Base-by-base conservation (phyloP, 2,329 filamentous ascomycete species). In the Thelonectria olida region DNA sequence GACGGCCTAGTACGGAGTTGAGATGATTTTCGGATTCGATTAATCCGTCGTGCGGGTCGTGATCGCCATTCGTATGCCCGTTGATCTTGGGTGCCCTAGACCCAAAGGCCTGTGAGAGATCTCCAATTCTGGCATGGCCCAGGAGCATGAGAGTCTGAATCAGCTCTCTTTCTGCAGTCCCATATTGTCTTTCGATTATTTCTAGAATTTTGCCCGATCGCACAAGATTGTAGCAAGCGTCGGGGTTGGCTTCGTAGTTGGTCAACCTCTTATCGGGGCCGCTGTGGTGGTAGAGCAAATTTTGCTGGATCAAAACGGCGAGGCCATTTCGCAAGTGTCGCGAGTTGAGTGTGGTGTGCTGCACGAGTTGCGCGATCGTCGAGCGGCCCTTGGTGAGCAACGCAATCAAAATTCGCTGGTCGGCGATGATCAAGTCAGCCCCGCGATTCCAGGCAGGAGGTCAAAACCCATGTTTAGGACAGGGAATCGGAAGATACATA, bases 261-360 rank as follows among this genome's bases (percentile, higher is more conserved):
- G 91, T 91, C 50, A 84, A 76, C 45, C 84, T 85, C 42, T 87
- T 84, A 57, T 90, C 86, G 57, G 82, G 74, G 61, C 89, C 85
- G 67, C 88, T 87, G 66, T 88, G 85, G 76, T 94, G 90, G 75
- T 89, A 92, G 64, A 96, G 82, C 49, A 98, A 86, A 73, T 94
- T 93, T 74, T 97, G 92, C 75, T 98, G 95, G 41, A 97, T 86
- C 65, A 98, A 88, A 28, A 96, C 90, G 54, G 89, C 89, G 52
- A 99, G 84, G 19, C 91, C 93, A 78, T 94, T 89, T 71, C 90
- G 91, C 66, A 97, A 81, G 73, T 96, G 90, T 54, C 88, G 87
- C n/a, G 86, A 83, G 55, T 86, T 87, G 51, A 97, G 85, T 50
- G 88, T 87, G 19, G 92, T 93, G 73, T 91, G 85, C 52, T 90